Evolutionary conservation across 495 filamentous ascomycete species (phyloP).

Genomic region (Neurospora terricola): DNA sequence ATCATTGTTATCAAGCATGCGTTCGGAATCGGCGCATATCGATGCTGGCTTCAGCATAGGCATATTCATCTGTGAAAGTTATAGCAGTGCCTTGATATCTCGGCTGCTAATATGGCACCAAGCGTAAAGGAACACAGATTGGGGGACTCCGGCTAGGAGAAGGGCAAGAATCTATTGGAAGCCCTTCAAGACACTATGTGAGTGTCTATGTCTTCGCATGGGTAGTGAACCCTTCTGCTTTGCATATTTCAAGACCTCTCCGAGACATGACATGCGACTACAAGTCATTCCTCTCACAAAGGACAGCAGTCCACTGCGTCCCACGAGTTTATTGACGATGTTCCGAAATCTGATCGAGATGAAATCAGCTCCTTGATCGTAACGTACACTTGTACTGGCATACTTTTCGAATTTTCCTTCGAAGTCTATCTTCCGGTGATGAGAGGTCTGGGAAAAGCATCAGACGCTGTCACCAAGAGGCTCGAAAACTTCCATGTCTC

Average conservation of each 20-base stretch:
- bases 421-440: background rate
- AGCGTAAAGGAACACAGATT: background rate
- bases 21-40: background rate
- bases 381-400: background rate
- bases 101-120: background rate
- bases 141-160: background rate
- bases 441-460: background rate
- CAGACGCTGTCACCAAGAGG: background rate
- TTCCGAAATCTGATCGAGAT: background rate
- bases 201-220: background rate
- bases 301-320: background rate
- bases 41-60: background rate
- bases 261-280: background rate
- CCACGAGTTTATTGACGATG: background rate
- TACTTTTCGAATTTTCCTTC: background rate
- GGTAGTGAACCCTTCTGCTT: too few relatives aligned
- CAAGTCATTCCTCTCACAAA: background rate
- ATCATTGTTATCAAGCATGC: background rate
- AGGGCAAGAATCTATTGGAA: background rate
- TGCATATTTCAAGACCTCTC: background rate
- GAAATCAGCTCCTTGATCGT: background rate
- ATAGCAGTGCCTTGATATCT: background rate
- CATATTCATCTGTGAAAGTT: background rate
- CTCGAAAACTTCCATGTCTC: background rate
- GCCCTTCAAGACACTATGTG: background rate